Base-by-base conservation (phyloP, 306 rosid species). In the Cyamopsis tetragonoloba region DNA sequence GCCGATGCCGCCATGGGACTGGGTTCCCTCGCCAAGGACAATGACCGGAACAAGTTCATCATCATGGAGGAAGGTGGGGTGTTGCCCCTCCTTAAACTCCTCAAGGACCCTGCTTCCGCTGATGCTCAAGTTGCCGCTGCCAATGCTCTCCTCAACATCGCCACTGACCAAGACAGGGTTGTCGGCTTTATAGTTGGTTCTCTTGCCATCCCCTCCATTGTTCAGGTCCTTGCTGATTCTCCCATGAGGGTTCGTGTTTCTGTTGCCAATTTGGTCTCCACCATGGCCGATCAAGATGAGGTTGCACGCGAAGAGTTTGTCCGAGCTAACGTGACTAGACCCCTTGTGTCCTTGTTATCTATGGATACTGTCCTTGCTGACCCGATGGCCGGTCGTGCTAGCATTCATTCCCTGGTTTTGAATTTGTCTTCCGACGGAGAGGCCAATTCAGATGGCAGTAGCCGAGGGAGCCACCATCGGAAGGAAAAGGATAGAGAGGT, bases 71-170 rank as follows among this genome's bases (percentile, higher is more conserved):
- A 92, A 75, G 88, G 89, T 14, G 96, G 96, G 14, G 39, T 92
- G 6, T 23, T 63, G 7, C 98, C 98, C 6, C 70, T 92, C 66
- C 60, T 92, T 2, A 89, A 84, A 86, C 75, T 92, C 6, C 80
- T 92, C 11, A 89, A 84, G 56, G 96, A 92, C 11, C 14, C 35
- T 26, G 35, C 85, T 35, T 84, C 74, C 0, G 83, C 93, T 0
- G 96, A 89, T 3, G 84, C 87, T 30, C 96, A 92, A 58, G 68
- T 84, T 1, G 91, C 96, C 0, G 93, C 96, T 1, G 89, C 96
- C 2, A 81, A 74, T 66, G 96, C 92, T 24, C 79, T 89, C 10
- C 59, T 71, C 24, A 69, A 70, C 17, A 59, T 89, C 8, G 88
- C 85, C 3, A 79, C 84, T 0, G 82, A 84, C 50, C 59, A 10